phyloP scores from a whole-genome alignment of 345 rosid genomes.

The Euphorbia lathyris region DNA sequence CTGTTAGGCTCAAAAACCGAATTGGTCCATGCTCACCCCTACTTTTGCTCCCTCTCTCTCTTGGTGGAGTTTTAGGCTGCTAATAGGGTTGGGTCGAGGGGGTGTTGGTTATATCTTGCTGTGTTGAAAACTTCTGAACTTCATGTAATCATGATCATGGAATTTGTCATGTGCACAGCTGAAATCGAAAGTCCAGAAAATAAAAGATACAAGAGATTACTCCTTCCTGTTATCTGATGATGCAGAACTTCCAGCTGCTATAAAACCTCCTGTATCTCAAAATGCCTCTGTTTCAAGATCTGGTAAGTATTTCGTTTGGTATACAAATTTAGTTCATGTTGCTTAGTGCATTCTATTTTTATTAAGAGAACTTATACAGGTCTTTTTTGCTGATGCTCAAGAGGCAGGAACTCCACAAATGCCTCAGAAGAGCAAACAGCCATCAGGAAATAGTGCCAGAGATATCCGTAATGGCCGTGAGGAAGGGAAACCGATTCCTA shows the following conservation, averaged over 20 bases:
- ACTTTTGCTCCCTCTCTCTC: no score
- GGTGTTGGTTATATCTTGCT: background rate
- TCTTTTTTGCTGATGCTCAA: slow-evolving; percentile 73
- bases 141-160: background rate
- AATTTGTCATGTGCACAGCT: slow-evolving; percentile 33
- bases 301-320: slow-evolving; percentile 44
- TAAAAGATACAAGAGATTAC: slow-evolving; percentile 81
- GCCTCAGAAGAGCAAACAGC: slow-evolving; percentile 48
- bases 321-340: slow-evolving; percentile 19
- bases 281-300: slow-evolving; percentile 40
- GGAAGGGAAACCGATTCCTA: slow-evolving; percentile 41
- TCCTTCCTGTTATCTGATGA: slow-evolving; percentile 82
- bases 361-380: slow-evolving; percentile 68
- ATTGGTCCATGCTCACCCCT: no score
- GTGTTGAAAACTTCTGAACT: slow-evolving; percentile 1
- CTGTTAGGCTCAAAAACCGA: no score
- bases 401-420: slow-evolving; percentile 58
- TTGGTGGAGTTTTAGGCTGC: background rate
- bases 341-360: slow-evolving; percentile 45
- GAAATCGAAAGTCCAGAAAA: slow-evolving; percentile 56
- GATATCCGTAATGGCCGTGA: slow-evolving; percentile 38
- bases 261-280: slow-evolving; percentile 45
- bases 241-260: slow-evolving; percentile 57
- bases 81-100: background rate
- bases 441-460: slow-evolving; percentile 43